Evolutionary conservation across 169 alveolate genomes (phyloP).

Genomic region (Plasmodium billcollinsi): DNA sequence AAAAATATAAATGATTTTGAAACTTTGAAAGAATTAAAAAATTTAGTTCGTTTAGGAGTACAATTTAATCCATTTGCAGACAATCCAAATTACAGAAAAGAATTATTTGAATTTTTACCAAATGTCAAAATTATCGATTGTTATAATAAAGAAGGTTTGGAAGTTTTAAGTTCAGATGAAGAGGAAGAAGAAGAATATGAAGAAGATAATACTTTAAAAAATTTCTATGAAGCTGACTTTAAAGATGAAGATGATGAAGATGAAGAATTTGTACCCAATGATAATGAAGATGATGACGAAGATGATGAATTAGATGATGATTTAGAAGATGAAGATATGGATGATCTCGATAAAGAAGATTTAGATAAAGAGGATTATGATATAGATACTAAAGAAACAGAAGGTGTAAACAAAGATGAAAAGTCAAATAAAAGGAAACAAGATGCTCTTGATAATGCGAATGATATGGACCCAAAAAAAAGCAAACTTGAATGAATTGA

Average conservation of each 20-base stretch:
- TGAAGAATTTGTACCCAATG: slow-evolving; percentile 90
- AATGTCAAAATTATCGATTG: slow-evolving; percentile 89
- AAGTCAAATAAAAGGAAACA: slow-evolving; percentile 80
- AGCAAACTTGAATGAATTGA: slow-evolving; percentile 30
- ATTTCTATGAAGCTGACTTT: slow-evolving; percentile 91
- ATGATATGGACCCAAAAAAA: slow-evolving; percentile 32
- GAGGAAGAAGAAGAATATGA: slow-evolving; percentile 90
- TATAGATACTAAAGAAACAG: slow-evolving; percentile 77
- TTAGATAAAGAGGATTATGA: slow-evolving; percentile 42
- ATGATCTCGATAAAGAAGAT: slow-evolving; percentile 41
- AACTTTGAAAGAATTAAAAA: slow-evolving; percentile 67
- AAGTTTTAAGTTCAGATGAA: slow-evolving; percentile 86
- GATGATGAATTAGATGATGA: slow-evolving; percentile 88
- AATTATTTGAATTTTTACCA: slow-evolving; percentile 88
- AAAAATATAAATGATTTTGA: slow-evolving; percentile 86
- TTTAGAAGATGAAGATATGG: slow-evolving; percentile 76
- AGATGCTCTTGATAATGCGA: slow-evolving; percentile 15
- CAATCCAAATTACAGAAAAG: slow-evolving; percentile 86
- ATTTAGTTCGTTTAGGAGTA: slow-evolving; percentile 83
- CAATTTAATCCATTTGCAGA: slow-evolving; percentile 92
- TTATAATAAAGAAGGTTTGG: slow-evolving; percentile 89
- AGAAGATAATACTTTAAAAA: slow-evolving; percentile 88
- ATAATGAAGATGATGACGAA: slow-evolving; percentile 84
- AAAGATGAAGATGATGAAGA: slow-evolving; percentile 91
- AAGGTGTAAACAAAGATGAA: slow-evolving; percentile 86